Conservation (phyloP, 371 early-diverging fungal genomes). For the Mortierella sp. region DNA sequence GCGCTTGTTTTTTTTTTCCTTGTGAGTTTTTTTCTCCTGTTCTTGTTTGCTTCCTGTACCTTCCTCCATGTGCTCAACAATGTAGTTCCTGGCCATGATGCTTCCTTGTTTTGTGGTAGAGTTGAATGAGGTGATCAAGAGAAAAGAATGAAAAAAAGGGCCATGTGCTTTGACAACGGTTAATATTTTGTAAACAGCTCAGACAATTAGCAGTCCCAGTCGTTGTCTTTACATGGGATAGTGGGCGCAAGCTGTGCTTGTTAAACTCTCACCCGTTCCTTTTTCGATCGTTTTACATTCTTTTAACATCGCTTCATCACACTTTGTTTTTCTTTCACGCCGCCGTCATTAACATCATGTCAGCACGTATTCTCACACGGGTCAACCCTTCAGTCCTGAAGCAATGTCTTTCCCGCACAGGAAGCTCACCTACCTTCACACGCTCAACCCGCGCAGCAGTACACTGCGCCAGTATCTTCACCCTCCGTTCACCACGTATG, state of each 20-base stretch:
- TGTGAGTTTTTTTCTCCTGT: neutral
- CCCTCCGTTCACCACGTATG: constrained; percentile 41
- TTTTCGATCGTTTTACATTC: neutral
- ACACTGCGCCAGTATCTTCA: constrained; percentile 28
- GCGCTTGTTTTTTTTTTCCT: neutral
- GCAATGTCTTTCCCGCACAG: neutral
- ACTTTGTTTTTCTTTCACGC: neutral
- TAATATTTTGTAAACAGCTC: constrained; percentile 7
- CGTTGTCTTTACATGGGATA: neutral
- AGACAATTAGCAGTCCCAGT: constrained; percentile 1
- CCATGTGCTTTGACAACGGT: neutral
- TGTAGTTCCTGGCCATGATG: constrained; percentile 64
- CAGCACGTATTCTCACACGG: constrained; percentile 20
- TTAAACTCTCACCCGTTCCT: neutral
- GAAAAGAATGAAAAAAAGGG: neutral
- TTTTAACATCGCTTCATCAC: neutral
- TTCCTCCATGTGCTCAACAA: constrained; percentile 87
- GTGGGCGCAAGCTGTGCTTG: constrained; percentile 16
- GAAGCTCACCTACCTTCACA: neutral
- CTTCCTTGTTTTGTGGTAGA: neutral
- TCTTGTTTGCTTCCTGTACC: constrained; percentile 17
- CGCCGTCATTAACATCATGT: constrained; percentile 16
- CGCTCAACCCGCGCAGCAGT: neutral
- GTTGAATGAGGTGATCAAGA: neutral
- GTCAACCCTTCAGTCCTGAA: neutral